These are phyloP conservation scores for Coemansia guatemalensis DNA, from an alignment of 192 early-diverging fungal genomes.

Conservation along the genomic window DNA sequence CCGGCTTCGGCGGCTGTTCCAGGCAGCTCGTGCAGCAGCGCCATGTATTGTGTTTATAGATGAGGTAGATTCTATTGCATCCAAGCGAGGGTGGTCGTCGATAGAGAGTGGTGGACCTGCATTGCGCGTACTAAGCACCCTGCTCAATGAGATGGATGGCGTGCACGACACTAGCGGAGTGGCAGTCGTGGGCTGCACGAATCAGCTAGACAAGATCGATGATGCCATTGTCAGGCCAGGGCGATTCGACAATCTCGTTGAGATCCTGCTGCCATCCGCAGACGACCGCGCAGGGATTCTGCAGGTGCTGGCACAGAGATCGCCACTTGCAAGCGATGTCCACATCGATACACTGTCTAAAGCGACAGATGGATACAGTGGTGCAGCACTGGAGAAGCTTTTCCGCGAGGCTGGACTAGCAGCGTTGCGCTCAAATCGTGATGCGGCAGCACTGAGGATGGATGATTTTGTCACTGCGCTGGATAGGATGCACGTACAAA, in stretches of 20 bases:
- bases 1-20: slow-evolving; percentile 76
- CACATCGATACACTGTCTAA: slow-evolving; percentile 32
- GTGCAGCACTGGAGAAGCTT: slow-evolving; percentile 40
- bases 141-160: slow-evolving; percentile 99
- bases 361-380: slow-evolving; percentile 37
- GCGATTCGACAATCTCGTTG: slow-evolving; percentile 84
- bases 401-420: slow-evolving; percentile 48
- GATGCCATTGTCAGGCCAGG: slow-evolving; percentile 81
- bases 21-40: slow-evolving; percentile 74
- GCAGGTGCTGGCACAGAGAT: slow-evolving; percentile 56
- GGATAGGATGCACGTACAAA: slow-evolving; percentile 1
- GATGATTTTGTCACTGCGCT: slow-evolving; percentile 24
- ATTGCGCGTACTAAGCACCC: slow-evolving; percentile 86
- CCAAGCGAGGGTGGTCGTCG: slow-evolving; percentile 63
- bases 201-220: slow-evolving; percentile 83
- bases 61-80: slow-evolving; percentile 88
- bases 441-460: slow-evolving; percentile 13
- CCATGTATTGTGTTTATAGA: slow-evolving; percentile 95
- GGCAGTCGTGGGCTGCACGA: slow-evolving; percentile 91
- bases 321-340: slow-evolving; percentile 60
- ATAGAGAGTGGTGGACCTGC: slow-evolving; percentile 73
- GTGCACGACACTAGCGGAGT: slow-evolving; percentile 82
- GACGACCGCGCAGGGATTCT: slow-evolving; percentile 73
- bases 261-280: slow-evolving; percentile 59
- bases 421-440: slow-evolving; percentile 21